Percentiles rank a stretch among this genome's conserved stretches.
Evolutionary conservation across 2,329 filamentous ascomycete genomes (phyloP).

Genomic region (Colletotrichum caudatum): DNA sequence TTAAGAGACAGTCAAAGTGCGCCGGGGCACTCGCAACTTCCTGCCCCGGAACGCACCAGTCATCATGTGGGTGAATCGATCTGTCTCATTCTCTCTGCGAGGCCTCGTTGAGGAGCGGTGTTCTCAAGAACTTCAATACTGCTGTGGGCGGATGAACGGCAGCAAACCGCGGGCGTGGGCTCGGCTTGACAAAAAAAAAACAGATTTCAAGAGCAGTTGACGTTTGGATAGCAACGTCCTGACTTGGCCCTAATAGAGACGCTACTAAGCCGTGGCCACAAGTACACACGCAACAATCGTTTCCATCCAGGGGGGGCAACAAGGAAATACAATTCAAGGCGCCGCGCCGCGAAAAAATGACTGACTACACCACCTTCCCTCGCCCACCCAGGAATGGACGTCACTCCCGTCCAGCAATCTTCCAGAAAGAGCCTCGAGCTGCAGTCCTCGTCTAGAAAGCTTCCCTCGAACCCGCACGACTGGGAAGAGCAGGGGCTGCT

Average conservation of each 20-base stretch:
- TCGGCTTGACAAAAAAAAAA: not conserved
- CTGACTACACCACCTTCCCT: not conserved
- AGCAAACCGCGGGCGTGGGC: not conserved
- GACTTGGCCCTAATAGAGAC: not conserved
- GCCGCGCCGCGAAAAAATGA: not conserved
- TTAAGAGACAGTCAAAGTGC: not conserved
- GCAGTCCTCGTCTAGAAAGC: not conserved
- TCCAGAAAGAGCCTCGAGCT: not conserved
- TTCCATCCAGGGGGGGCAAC: not conserved
- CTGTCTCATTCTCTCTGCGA: not conserved
- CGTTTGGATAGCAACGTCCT: not conserved
- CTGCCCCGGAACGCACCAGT: not conserved
- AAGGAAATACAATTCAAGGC: not conserved
- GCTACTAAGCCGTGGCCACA: not conserved
- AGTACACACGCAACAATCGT: not conserved
- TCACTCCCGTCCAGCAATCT: not conserved
- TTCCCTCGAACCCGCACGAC: not conserved
- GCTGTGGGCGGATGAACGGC: not conserved
- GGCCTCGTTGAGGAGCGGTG: not conserved
- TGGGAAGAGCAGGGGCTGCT: not conserved
- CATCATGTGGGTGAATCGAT: not conserved
- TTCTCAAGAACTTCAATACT: not conserved
- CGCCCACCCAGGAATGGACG: not conserved
- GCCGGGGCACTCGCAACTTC: not conserved
- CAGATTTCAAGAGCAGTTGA: not conserved